Conservation (phyloP, 768 basidiomycete genomes). For the Amanita pallidorosea region DNA sequence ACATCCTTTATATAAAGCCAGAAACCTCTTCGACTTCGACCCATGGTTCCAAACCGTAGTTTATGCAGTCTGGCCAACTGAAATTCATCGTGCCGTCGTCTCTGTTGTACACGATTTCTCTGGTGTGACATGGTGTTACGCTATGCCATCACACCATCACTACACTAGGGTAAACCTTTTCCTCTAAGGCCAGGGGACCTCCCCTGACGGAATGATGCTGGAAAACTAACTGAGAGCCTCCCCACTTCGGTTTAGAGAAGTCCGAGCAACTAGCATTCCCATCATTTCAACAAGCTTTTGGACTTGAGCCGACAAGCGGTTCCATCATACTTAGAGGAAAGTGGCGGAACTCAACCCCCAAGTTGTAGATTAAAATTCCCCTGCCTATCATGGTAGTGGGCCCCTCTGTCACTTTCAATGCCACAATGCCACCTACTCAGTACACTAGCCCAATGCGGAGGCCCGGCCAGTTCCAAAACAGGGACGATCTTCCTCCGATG, state of each 20-base stretch:
- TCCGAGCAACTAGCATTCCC: too few relatives aligned
- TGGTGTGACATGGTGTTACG: background rate
- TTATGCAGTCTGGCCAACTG: background rate
- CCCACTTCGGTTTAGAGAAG: too few relatives aligned
- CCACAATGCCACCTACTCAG: background rate
- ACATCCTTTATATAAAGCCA: background rate
- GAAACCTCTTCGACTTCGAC: background rate
- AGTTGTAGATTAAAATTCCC: too few relatives aligned
- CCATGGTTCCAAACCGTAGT: background rate
- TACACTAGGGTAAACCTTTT: background rate
- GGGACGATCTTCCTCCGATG: conserved; percentile 24
- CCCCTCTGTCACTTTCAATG: too few relatives aligned
- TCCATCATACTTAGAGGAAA: too few relatives aligned
- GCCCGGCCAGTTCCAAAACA: conserved; percentile 22
- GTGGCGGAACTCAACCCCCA: too few relatives aligned
- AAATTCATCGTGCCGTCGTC: background rate
- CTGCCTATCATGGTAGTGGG: too few relatives aligned
- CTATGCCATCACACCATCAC: background rate
- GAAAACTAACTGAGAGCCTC: background rate
- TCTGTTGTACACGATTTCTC: background rate
- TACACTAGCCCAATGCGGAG: conserved; percentile 15
- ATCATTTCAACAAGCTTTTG: too few relatives aligned
- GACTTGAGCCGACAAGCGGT: too few relatives aligned
- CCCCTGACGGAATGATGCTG: too few relatives aligned
- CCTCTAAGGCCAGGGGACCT: too few relatives aligned